A percentile compares a stretch with the other conserved stretches of the same genome.
These are phyloP conservation scores for Nakazawaea wyomingensis DNA, from an alignment of 805 yeast genomes.

Conservation along the genomic window DNA sequence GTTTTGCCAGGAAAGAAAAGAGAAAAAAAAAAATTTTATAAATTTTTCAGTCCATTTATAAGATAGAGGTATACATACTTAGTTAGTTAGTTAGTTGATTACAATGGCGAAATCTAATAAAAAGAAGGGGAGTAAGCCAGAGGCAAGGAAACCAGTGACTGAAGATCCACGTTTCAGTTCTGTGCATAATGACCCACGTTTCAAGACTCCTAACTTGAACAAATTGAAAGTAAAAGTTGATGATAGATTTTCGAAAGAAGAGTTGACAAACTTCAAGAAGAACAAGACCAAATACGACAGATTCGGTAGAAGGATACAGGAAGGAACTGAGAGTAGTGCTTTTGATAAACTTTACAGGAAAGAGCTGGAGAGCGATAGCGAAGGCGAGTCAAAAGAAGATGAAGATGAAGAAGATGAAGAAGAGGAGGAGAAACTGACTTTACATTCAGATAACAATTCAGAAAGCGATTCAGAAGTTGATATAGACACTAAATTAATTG, in stretches of 20 bases:
- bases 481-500: constrained; percentile 26
- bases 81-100: no score
- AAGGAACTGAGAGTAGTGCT: constrained; percentile 34
- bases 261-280: constrained; percentile 52
- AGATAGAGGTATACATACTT: no score
- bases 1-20: neutral
- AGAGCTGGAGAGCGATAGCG: constrained; percentile 17
- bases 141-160: constrained; percentile 31
- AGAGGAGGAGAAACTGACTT: no score
- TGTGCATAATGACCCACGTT: constrained; percentile 84
- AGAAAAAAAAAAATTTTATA: neutral
- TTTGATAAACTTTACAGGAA: constrained; percentile 61
- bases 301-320: constrained; percentile 72
- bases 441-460: constrained; percentile 14
- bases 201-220: constrained; percentile 65
- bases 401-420: no score
- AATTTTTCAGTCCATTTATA: no score
- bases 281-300: constrained; percentile 69
- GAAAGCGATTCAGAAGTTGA: constrained; percentile 20
- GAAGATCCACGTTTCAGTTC: constrained; percentile 73
- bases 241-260: constrained; percentile 71
- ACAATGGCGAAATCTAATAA: constrained; percentile 12
- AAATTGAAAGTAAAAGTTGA: constrained; percentile 76
- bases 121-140: constrained; percentile 5
- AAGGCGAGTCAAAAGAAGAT: no score